Conservation (phyloP, 768 basidiomycete species). For the Sarcodon aspratus region DNA sequence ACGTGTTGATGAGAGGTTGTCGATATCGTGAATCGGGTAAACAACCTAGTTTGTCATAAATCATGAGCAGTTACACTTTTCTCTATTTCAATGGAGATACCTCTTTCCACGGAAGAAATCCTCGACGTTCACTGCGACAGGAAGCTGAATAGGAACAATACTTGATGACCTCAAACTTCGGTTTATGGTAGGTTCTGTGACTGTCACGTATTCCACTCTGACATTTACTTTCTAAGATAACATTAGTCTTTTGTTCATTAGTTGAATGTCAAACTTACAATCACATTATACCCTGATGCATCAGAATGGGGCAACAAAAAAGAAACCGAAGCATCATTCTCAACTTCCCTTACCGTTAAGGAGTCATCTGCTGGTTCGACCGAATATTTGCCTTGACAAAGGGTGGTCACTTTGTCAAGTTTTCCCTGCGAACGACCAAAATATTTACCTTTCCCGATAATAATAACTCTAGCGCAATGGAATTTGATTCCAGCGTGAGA, state of each 20-base stretch:
- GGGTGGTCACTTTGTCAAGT: neutral
- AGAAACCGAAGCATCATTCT: slow-evolving; percentile 31
- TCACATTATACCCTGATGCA: slow-evolving; percentile 42
- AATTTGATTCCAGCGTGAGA: slow-evolving; percentile 44
- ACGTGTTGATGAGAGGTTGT: slow-evolving; percentile 70
- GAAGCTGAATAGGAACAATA: slow-evolving; percentile 57
- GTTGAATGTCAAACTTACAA: slow-evolving; percentile 33
- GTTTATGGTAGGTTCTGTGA: slow-evolving; percentile 33
- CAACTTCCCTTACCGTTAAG: slow-evolving; percentile 36
- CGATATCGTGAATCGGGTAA: slow-evolving; percentile 87
- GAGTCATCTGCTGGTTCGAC: slow-evolving; percentile 29
- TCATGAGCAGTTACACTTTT: neutral
- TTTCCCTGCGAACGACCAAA: neutral
- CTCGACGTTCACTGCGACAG: slow-evolving; percentile 88
- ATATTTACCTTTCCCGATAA: slow-evolving; percentile 24
- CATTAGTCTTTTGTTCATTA: neutral
- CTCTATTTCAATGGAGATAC: slow-evolving; percentile 27
- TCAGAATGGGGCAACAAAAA: slow-evolving; percentile 59
- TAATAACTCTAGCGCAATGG: slow-evolving; percentile 26
- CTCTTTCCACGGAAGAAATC: slow-evolving; percentile 87
- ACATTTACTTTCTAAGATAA: slow-evolving; percentile 53
- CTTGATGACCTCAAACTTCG: slow-evolving; percentile 46
- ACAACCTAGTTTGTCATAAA: slow-evolving; percentile 38
- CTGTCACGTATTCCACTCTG: slow-evolving; percentile 58
- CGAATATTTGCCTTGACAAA: neutral